Evolutionary conservation across 768 basidiomycete genomes (phyloP).

Genomic region (Ephemerocybe angulata): DNA sequence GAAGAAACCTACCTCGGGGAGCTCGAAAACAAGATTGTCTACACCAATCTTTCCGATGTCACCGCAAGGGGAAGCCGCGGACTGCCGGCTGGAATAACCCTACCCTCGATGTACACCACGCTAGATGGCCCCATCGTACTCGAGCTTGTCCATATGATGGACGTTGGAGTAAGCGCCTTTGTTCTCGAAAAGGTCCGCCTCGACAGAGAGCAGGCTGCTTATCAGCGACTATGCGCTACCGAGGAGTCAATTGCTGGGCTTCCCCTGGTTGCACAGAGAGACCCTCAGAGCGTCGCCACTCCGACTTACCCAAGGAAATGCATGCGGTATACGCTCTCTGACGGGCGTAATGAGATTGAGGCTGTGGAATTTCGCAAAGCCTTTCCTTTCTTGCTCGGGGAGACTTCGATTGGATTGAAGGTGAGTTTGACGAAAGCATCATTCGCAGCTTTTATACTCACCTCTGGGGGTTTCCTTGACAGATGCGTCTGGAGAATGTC

Average conservation of each 20-base stretch:
- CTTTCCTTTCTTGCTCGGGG: no score
- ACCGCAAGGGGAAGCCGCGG: no score
- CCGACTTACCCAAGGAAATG: no score
- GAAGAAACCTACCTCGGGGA: no score
- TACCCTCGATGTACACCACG: not conserved
- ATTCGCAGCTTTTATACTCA: not conserved
- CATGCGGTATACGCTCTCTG: no score
- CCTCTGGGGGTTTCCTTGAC: not conserved
- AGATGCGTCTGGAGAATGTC: not conserved
- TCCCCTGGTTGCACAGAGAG: not conserved
- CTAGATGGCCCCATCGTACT: not conserved
- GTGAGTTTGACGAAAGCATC: not conserved
- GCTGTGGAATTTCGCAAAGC: no score
- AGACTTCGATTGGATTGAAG: not conserved
- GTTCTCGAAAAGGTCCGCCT: not conserved
- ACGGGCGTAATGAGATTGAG: no score
- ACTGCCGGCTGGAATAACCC: no score
- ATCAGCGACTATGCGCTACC: not conserved
- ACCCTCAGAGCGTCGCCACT: no score
- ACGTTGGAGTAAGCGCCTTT: not conserved
- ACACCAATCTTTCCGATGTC: no score
- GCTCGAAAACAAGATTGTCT: no score
- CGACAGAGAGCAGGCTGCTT: not conserved
- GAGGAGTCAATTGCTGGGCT: not conserved
- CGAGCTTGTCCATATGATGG: not conserved